Conservation (phyloP, 176 grass and related monocot genomes). For the Aegilops umbellulata region DNA sequence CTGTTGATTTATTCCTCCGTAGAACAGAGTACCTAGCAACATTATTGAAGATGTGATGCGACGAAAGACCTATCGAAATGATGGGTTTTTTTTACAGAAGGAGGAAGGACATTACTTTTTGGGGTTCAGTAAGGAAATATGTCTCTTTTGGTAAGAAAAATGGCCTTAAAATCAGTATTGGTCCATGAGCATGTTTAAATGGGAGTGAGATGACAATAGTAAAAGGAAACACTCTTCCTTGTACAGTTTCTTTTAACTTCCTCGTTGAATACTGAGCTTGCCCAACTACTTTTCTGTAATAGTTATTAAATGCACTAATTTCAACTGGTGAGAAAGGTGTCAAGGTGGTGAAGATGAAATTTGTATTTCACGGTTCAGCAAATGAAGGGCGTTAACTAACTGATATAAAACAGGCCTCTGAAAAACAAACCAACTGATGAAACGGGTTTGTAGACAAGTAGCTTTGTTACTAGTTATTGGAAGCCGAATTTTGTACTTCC, state of each 20-base stretch:
- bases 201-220: neutral
- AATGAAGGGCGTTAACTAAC: neutral
- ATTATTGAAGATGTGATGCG: neutral
- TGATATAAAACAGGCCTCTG: neutral
- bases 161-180: neutral
- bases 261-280: neutral
- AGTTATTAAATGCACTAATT: neutral
- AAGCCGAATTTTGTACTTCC: neutral
- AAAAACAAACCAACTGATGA: neutral
- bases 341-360: constrained; percentile 4
- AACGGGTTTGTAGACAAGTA: neutral
- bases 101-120: neutral
- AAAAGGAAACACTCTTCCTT: constrained; percentile 2
- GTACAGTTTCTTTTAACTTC: neutral
- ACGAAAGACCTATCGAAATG: neutral
- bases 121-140: neutral
- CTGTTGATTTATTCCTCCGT: constrained; percentile 4
- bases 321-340: neutral
- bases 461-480: neutral
- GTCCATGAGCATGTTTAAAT: neutral
- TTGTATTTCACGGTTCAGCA: neutral
- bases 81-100: neutral
- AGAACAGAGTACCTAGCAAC: constrained; percentile 4
- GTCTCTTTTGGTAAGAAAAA: neutral
- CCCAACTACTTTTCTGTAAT: neutral